Evolutionary conservation across 2,329 filamentous ascomycete species (phyloP), one percentile per base, ranked within the genome.

Genomic region (Colletotrichum sp.): DNA sequence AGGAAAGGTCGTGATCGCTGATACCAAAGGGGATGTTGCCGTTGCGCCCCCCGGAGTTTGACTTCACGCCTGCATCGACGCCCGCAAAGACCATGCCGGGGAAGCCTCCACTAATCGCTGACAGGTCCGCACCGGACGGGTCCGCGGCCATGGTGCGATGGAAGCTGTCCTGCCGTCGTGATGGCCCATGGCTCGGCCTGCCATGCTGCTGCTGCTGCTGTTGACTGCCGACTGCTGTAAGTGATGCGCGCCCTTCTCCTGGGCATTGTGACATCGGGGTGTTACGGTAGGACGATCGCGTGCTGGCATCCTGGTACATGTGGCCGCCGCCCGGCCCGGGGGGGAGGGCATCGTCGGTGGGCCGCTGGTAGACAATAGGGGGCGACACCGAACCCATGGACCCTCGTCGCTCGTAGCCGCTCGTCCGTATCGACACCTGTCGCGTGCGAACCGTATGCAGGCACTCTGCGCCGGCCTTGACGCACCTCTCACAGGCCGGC

Each of bases 401-500:
- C 6, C 60, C 16, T 18, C 60, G 12, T 15, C 44, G 66, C 26
- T 68, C 52, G 52, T 60, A 68, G 32, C 52, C 66, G 21, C 30
- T 60, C 6, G 28, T 24, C 24, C 32, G 66, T 8, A 60, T 39
- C n/a, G 66, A 60, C 0, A 52, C 30, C 21, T 15, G 66, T 1
- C 66, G 52, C 18, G 30, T 68, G 8, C 30, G 66, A 26, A 68
- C 30, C 2, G 52, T 68, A 12, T 60, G 52, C 49, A 68, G 66
- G 16, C 66, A 68, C 66, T 68, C 66, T 8, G 52, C 30, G 32
- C 66, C 52, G 13, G 52, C 52, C 24, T 68, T 68, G 82, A 68
- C 66, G 52, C 66, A 68, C 36, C 66, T 52, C 52, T 68, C 66
- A 15, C 66, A 68, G 5, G 66, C n/a, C 15, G 32, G 66, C 24